Base-by-base conservation (phyloP, 2,329 filamentous ascomycete genomes). In the Podosphaera leucotricha region DNA sequence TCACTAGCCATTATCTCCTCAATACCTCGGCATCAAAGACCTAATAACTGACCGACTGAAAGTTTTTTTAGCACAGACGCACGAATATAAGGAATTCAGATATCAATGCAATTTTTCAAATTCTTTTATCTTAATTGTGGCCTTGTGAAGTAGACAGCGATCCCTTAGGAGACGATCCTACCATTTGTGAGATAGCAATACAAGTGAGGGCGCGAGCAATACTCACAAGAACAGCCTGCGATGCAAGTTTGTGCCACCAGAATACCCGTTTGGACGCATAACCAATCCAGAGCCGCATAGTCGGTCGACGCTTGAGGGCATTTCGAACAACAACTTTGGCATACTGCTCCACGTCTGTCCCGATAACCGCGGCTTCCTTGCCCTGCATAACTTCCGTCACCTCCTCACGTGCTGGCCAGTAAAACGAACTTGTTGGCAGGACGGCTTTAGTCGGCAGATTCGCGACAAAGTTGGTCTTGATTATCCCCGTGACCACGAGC, bases 401-500 rank as follows among this genome's bases (percentile, higher is more conserved):
- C 13, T 33, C 28, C 15, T 33, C 28, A n/a, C 28, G 28, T 4
- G 28, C 28, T n/a, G 28, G 28, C 28, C 28, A 33, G 15, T 33
- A 33, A n/a, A 13, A 33, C 8, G 28, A 33, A 33, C 4, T 33
- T 4, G 28, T 11, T 4, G 28, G 28, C 4, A 33, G 28, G 8
- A 33, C 28, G 15, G 28, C 10, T 33, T n/a, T 11, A 7, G 28
- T 33, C 6, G 28, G 28, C 15, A 33, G 28, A 11, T 33, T 33
- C 10, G 28, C 28, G 28, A 33, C 28, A n/a, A 33, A 33, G 11
- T 33, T 33, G 11, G 28, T 33, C 28, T 33, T 33, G 28, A 33
- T n/a, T 6, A 33, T 33, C 3, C 54, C 54, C 0, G 54, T 54
- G 4, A 55, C 44, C 2, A 55, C 49, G 15, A 54, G 47, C 43